These are phyloP conservation scores for Ilex aquifolium DNA, from an alignment of 257 asterid species.

Conservation along the genomic window DNA sequence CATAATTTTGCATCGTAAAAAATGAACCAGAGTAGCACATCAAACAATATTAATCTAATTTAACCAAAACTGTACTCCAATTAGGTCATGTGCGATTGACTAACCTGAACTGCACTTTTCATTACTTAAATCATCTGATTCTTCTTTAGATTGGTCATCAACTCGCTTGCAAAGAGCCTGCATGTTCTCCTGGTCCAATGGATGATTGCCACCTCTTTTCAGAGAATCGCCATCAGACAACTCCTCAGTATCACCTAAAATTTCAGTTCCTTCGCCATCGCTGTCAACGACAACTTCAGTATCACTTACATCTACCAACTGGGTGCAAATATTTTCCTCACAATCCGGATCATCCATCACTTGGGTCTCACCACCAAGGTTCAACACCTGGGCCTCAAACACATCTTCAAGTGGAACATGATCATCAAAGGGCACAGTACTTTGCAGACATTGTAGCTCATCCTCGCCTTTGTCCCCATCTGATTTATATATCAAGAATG, in stretches of 20 bases:
- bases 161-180: constrained; percentile 19
- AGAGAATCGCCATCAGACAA: constrained; percentile 32
- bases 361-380: constrained; percentile 49
- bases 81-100: neutral
- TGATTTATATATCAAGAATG: constrained; percentile 13
- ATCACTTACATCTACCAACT: constrained; percentile 28
- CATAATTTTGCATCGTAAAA: too few species aligned
- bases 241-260: constrained; percentile 41
- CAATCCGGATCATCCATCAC: constrained; percentile 42
- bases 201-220: constrained; percentile 15
- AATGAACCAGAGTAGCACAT: neutral
- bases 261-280: constrained; percentile 32
- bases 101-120: constrained; percentile 32
- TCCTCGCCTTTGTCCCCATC: constrained; percentile 29
- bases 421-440: constrained; percentile 40
- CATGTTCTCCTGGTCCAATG: constrained; percentile 20
- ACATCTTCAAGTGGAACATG: constrained; percentile 39
- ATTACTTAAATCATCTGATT: constrained; percentile 15
- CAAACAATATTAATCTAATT: neutral
- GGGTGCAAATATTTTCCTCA: constrained; percentile 18
- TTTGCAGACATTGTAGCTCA: constrained; percentile 17
- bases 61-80: constrained; percentile 3
- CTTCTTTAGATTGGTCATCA: constrained; percentile 18
- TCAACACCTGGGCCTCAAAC: constrained; percentile 43
- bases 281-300: constrained; percentile 27